Base-by-base conservation (phyloP, 2,329 filamentous ascomycete genomes). In the Fusarium sp. region DNA sequence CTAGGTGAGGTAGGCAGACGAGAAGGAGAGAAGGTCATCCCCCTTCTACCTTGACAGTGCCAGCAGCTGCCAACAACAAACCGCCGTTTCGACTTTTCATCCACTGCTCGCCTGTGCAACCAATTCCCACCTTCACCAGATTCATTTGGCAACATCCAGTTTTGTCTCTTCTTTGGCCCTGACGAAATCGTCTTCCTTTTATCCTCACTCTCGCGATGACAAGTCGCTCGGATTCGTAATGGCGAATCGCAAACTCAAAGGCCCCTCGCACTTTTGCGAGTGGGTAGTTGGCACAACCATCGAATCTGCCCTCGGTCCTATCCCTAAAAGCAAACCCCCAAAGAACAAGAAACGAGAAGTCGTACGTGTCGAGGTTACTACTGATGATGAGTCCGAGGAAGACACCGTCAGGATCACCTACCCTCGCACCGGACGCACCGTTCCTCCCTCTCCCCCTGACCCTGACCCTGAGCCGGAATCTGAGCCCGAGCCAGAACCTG, bases 311-410 rank as follows among this genome's bases (percentile, higher is more conserved):
- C 72, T 80, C 7, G 74, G 77, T 5, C 73, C 76, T 8, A 58
- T 73, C 7, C 73, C 75, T 14, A 72, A 75, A 60, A 73, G 73
- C 49, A 76, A 76, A 24, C 73, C 58, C 22, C 73, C 55, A 22
- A 76, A 59, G 55, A 69, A 68, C 25, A 76, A 57, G 55, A 70
- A 67, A 42, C 73, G 78, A 49, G 77, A 78, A 20, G 75, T 83
- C 14, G 72, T 84, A 60, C 80, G 74, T 24, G 73, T 86, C 32
- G 79, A 84, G 54, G 73, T 86, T 3, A 79, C 81, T 16, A 87
- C 86, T 14, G 85, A 88, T 65, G 85, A 88, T 45, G 84, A 86
- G 59, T 81, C 80, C n/a, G 82, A 83, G 10, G 79, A 82, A 27
- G 86, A 88, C 55, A 83, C 80, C 5, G 75, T 88, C 56, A 81